Conservation (phyloP, 306 rosid species). For the Vicia faba region DNA sequence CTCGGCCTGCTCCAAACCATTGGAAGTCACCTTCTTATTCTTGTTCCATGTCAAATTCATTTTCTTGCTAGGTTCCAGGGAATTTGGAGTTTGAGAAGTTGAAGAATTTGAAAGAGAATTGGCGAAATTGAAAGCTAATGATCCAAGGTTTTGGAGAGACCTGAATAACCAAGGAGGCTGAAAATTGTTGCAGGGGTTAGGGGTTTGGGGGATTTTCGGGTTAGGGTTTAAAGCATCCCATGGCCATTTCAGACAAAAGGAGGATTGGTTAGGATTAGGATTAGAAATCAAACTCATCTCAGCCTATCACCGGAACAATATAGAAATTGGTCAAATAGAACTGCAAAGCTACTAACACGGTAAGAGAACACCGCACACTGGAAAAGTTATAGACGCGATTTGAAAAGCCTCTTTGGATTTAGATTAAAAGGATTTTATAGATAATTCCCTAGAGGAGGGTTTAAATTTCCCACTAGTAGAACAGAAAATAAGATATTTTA, state of each 20-base stretch:
- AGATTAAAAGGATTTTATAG: too few relatives aligned
- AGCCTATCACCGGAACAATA: neutral
- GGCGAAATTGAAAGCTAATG: slow-evolving; percentile 51
- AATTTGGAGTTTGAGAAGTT: slow-evolving; percentile 34
- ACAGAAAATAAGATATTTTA: too few relatives aligned
- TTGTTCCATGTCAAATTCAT: slow-evolving; percentile 28
- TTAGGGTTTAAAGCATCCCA: slow-evolving; percentile 54
- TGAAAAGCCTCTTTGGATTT: too few relatives aligned
- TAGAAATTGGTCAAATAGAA: too few relatives aligned
- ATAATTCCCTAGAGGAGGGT: too few relatives aligned
- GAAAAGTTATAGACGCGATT: too few relatives aligned
- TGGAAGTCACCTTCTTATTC: slow-evolving; percentile 36
- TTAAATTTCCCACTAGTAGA: too few relatives aligned
- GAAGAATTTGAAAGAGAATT: slow-evolving; percentile 52
- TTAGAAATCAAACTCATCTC: slow-evolving; percentile 31
- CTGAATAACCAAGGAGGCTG: slow-evolving; percentile 80
- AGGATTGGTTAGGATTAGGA: slow-evolving; percentile 45
- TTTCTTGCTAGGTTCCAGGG: slow-evolving; percentile 37
- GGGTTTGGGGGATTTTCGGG: slow-evolving; percentile 38
- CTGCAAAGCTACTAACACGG: too few relatives aligned
- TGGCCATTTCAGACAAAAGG: slow-evolving; percentile 77
- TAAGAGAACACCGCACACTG: too few relatives aligned
- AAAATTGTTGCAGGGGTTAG: slow-evolving; percentile 56
- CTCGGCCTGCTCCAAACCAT: slow-evolving; percentile 58
- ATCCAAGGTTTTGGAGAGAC: slow-evolving; percentile 67